Evolutionary conservation across 108 stramenopile species (phyloP).

Genomic region (Cyclostephanos invisitatus): DNA sequence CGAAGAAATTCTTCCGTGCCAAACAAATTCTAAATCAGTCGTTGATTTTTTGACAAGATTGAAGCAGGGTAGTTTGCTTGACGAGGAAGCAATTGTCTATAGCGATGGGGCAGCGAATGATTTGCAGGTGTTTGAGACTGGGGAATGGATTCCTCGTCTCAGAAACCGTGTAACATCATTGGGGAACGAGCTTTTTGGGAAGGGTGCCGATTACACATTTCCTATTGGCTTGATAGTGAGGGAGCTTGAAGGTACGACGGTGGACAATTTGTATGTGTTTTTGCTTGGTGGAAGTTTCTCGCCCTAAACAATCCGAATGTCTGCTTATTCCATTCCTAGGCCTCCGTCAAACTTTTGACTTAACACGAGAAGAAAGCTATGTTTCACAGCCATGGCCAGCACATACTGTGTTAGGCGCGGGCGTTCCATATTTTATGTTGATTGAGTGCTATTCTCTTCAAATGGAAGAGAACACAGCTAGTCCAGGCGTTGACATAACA

Average conservation of each 20-base stretch:
- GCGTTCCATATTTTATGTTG: conserved; percentile 57
- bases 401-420: conserved; percentile 59
- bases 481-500: conserved; percentile 16
- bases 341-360: conserved; percentile 47
- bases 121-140: conserved; percentile 66
- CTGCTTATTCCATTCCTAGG: conserved; percentile 35
- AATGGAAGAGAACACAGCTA: background rate
- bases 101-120: conserved; percentile 12
- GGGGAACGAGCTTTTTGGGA: conserved; percentile 69
- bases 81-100: conserved; percentile 37
- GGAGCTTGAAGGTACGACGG: conserved; percentile 68
- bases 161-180: conserved; percentile 53
- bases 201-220: conserved; percentile 67
- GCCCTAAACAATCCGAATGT: background rate
- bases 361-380: conserved; percentile 16
- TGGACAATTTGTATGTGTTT: background rate
- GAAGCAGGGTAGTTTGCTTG: conserved; percentile 48
- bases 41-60: conserved; percentile 51
- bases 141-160: conserved; percentile 66
- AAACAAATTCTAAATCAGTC: conserved; percentile 50
- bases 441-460: conserved; percentile 54
- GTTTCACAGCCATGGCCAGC: conserved; percentile 61
- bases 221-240: conserved; percentile 64
- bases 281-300: background rate
- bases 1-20: conserved; percentile 72